Base-by-base conservation (phyloP, 2,329 filamentous ascomycete species). In the Metarhizium rileyi region DNA sequence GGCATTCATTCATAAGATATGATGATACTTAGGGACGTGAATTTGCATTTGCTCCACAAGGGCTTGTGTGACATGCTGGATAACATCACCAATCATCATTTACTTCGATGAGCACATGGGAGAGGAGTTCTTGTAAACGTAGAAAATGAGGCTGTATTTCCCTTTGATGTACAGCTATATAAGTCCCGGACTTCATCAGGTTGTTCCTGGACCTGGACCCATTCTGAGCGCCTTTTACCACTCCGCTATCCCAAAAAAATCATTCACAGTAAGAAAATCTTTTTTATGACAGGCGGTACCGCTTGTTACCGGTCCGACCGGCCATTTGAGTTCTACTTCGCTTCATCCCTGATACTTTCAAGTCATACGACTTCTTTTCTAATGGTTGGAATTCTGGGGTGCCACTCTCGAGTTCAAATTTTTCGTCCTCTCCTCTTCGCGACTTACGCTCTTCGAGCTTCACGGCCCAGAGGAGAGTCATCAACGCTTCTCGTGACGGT, bases 401-500 rank as follows among this genome's bases (percentile, higher is more conserved):
- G 53, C 55, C 53, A 56, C 55, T 61, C 55, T 58, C 55, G 42
- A 53, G 52, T 47, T 58, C 54, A 53, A 59, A 52, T 56, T 46
- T 47, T 50, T 51, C 51, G 45, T 50, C 44, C 25, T 56, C 53
- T 53, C 53, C 58, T 35, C 53, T 55, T 46, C 49, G 54, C 41
- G 67, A 62, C 57, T 62, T 69, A 50, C 61, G 59, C 56, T 70
- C 66, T 57, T 76, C 70, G 38, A 71, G 61, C 49, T 62, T 65
- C 6, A 77, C 57, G 50, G 66, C 64, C 72, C 72, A 77, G 51
- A 73, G 54, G 28, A 78, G 61, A 7, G 75, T 70, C 56, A 77
- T 58, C 53, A 78, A 62, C 40, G 69, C 65, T 59, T 77, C 74
- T 57, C 62, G 69, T 26, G 74, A 73, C 56, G 74, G 74, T 54